Conservation (phyloP, 2,329 filamentous ascomycete genomes). For the Fusarium buharicum region DNA sequence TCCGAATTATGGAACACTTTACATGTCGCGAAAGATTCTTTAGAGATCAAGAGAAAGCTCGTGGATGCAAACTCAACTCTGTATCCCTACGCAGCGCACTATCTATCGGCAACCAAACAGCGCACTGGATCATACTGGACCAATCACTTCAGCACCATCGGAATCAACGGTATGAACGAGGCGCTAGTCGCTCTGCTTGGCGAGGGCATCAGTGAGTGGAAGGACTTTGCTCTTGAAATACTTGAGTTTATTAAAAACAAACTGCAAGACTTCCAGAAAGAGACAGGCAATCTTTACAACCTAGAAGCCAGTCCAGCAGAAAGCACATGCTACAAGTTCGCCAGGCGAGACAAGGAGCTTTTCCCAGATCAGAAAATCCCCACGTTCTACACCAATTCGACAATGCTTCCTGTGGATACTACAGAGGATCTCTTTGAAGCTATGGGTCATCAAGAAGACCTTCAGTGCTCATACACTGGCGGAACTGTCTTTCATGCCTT, state of each 20-base stretch:
- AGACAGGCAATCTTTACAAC: constrained; percentile 39
- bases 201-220: background rate
- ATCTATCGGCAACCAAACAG: constrained; percentile 32
- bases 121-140: constrained; percentile 42
- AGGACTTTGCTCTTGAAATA: constrained; percentile 25
- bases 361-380: constrained; percentile 26
- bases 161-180: constrained; percentile 41
- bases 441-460: constrained; percentile 29
- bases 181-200: constrained; percentile 23
- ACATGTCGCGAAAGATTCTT: constrained; percentile 35
- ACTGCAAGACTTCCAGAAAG: constrained; percentile 34
- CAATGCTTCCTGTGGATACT: constrained; percentile 38
- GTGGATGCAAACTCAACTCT: constrained; percentile 28
- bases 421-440: constrained; percentile 42
- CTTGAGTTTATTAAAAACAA: constrained; percentile 38
- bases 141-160: constrained; percentile 43
- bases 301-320: constrained; percentile 40
- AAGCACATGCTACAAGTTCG: constrained; percentile 43
- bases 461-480: constrained; percentile 41
- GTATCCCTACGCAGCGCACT: constrained; percentile 40
- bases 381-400: constrained; percentile 40
- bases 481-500: constrained; percentile 43
- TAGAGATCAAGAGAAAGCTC: constrained; percentile 40
- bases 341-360: constrained; percentile 30
- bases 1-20: constrained; percentile 14